These are phyloP conservation scores for Vitis hybrid DNA, from an alignment of 177 flowering plant species.

Conservation along the genomic window DNA sequence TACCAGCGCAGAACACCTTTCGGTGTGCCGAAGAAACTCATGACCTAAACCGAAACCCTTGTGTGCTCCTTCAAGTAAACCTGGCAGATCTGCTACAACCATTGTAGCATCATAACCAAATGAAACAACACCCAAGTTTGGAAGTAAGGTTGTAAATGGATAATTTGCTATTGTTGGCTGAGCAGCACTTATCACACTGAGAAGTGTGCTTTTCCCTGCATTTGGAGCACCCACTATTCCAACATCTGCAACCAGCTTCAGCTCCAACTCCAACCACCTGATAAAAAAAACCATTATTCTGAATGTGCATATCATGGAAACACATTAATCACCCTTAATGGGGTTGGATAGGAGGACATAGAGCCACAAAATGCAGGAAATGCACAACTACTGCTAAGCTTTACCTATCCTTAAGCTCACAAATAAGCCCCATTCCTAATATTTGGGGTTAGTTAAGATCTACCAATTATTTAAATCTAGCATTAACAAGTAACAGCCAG, in stretches of 20 bases:
- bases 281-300: slow-evolving; percentile 21
- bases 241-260: slow-evolving; percentile 96
- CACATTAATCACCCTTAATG: too few relatives aligned
- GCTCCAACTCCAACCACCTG: slow-evolving; percentile 98
- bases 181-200: slow-evolving; percentile 92
- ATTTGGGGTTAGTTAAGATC: too few relatives aligned
- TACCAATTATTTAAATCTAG: too few relatives aligned
- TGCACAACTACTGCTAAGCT: too few relatives aligned
- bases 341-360: too few relatives aligned
- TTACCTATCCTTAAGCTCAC: too few relatives aligned
- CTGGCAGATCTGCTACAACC: slow-evolving; percentile 96
- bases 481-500: too few relatives aligned
- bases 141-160: slow-evolving; percentile 94
- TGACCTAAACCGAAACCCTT: slow-evolving; percentile 95
- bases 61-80: slow-evolving; percentile 98
- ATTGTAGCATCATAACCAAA: slow-evolving; percentile 85
- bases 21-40: slow-evolving; percentile 92
- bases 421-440: too few relatives aligned
- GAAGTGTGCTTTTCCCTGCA: slow-evolving; percentile 97
- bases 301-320: slow-evolving; percentile 1
- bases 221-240: slow-evolving; percentile 98
- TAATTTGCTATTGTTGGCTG: slow-evolving; percentile 91
- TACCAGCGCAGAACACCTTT: slow-evolving; percentile 97
- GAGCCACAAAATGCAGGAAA: too few relatives aligned
- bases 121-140: slow-evolving; percentile 92